Conservation (phyloP, 768 basidiomycete species). For the Dendrothele bispora region DNA sequence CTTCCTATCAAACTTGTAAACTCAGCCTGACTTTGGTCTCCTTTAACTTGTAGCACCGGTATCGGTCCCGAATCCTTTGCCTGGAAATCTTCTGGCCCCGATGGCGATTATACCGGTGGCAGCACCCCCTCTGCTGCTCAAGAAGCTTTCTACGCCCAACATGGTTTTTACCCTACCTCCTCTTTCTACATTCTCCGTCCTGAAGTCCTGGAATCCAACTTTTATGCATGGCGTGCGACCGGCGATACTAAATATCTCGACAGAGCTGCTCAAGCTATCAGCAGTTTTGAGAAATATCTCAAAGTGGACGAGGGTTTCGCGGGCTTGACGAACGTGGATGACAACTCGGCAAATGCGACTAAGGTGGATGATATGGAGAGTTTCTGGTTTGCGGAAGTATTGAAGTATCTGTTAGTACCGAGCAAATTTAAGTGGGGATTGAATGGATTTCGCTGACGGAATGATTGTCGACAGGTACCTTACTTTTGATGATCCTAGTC, state of each 20-base stretch:
- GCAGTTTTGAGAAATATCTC: conserved; percentile 41
- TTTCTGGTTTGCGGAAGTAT: conserved; percentile 47
- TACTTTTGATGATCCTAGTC: conserved; percentile 55
- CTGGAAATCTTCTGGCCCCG: conserved; percentile 37
- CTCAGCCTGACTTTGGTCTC: not conserved
- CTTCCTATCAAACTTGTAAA: not conserved
- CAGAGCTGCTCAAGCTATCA: conserved; percentile 39
- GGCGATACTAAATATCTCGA: conserved; percentile 48
- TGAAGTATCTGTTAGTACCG: conserved; percentile 41
- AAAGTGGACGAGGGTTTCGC: conserved; percentile 28
- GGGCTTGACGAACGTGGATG: conserved; percentile 40
- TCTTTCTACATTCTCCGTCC: conserved; percentile 41
- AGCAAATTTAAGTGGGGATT: too few relatives aligned
- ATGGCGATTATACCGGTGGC: conserved; percentile 44
- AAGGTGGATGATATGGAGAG: conserved; percentile 44
- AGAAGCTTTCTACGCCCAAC: conserved; percentile 35
- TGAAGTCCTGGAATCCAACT: conserved; percentile 52
- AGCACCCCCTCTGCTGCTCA: conserved; percentile 23
- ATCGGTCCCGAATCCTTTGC: conserved; percentile 52
- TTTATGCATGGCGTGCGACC: conserved; percentile 54
- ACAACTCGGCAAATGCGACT: conserved; percentile 16
- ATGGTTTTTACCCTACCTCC: conserved; percentile 42
- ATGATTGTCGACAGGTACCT: conserved; percentile 46
- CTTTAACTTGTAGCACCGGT: conserved; percentile 35
- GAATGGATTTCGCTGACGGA: not conserved